Percentiles rank a stretch among this genome's conserved stretches.
phyloP scores from a whole-genome alignment of 345 rosid genomes.

The Hevea brasiliensis region DNA sequence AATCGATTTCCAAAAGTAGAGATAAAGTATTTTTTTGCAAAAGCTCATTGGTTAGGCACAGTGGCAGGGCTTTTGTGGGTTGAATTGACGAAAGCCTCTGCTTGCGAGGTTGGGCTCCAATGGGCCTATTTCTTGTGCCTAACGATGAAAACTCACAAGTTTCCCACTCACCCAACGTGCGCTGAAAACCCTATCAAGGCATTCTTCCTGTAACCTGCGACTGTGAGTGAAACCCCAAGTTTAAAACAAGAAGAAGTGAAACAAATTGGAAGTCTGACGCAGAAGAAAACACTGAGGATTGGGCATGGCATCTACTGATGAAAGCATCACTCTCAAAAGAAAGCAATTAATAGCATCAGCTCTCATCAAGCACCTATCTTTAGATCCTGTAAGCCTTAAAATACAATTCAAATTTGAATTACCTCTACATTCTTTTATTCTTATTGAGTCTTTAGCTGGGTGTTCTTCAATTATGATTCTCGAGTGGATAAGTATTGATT shows the following conservation, averaged over 20 bases:
- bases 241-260: neutral
- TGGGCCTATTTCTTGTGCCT: too few species aligned
- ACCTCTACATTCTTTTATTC: neutral
- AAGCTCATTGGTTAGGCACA: too few species aligned
- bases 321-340: constrained; percentile 12
- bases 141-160: too few species aligned
- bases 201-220: neutral
- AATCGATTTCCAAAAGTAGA: too few species aligned
- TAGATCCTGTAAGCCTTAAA: constrained; percentile 51
- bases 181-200: constrained; percentile 6
- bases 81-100: too few species aligned
- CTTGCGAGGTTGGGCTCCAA: too few species aligned
- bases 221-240: too few species aligned
- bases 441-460: constrained; percentile 12
- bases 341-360: constrained; percentile 49
- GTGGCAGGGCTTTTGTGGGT: too few species aligned
- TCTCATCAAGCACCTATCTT: constrained; percentile 57
- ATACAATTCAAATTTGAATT: neutral
- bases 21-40: too few species aligned
- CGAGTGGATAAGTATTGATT: neutral
- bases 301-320: neutral
- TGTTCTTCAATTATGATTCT: constrained; percentile 1
- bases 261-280: neutral
- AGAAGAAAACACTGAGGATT: neutral
- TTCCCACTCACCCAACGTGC: too few species aligned